Percentiles rank a stretch among this genome's conserved stretches.
These are phyloP conservation scores for Arthrinium phaeospermum DNA, from an alignment of 2,329 filamentous ascomycete species.

Conservation along the genomic window DNA sequence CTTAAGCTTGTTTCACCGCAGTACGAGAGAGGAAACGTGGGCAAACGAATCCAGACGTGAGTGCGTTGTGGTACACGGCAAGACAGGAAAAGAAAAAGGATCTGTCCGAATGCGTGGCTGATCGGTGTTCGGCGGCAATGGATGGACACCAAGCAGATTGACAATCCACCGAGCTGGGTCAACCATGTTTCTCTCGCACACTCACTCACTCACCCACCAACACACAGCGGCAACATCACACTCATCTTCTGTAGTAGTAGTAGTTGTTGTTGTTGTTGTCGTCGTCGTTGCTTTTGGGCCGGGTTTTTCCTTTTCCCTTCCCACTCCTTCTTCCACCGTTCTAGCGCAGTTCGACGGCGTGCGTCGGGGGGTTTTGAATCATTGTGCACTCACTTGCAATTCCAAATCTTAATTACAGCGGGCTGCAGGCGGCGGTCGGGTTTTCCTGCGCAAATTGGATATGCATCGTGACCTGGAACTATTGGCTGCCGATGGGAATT, in stretches of 20 bases:
- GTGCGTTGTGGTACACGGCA: slow-evolving; percentile 2
- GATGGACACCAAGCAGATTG: neutral
- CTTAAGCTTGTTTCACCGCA: slow-evolving; percentile 10
- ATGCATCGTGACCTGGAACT: slow-evolving; percentile 13
- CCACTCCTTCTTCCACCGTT: slow-evolving; percentile 10
- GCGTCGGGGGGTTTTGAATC: neutral
- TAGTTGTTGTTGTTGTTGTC: neutral
- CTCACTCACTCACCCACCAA: neutral
- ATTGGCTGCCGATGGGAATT: slow-evolving; percentile 7
- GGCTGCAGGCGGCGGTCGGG: neutral
- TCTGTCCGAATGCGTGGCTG: slow-evolving; percentile 12
- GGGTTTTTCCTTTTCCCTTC: neutral
- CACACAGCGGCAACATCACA: neutral
- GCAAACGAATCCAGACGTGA: neutral
- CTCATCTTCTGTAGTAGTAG: no score
- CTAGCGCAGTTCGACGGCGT: slow-evolving; percentile 10
- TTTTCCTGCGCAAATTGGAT: slow-evolving; percentile 13
- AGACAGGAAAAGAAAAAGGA: slow-evolving; percentile 13
- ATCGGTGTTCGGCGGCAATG: slow-evolving; percentile 6
- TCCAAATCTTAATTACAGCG: slow-evolving; percentile 6
- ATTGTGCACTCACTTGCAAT: neutral
- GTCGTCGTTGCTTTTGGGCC: neutral
- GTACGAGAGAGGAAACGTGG: slow-evolving; percentile 2
- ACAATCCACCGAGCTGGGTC: slow-evolving; percentile 10
- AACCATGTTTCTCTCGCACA: neutral